Evolutionary conservation across 129 eudicot genomes (phyloP), one percentile per base, ranked within the genome.

Genomic region (Lonicera japonica): DNA sequence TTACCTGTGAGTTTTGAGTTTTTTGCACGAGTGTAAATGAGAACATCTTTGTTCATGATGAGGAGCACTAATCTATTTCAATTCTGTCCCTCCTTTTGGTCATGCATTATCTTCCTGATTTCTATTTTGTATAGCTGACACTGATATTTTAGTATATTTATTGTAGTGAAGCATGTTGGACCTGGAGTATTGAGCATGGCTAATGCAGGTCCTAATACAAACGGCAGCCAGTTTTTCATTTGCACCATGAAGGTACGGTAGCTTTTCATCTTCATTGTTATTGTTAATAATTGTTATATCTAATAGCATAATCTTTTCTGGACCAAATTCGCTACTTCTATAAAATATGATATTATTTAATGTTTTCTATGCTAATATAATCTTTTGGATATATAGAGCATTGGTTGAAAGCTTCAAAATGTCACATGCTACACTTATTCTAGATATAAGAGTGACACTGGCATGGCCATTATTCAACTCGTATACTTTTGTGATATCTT

Each of bases 131-230:
- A 10, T 8, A 22, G n/a, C 0, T 3, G 36, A 1, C 15, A 23
- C 11, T 46, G 65, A 57, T 58, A 43, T 61, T n/a, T 11, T 18
- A 21, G 6, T 11, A 15, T 1, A 18, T 10, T 25, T 10, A 56
- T 58, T 68, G 73, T 65, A 68, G 73, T 68, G 50, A 47, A 20
- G 41, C 73, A 68, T 68, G 65, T 58, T 14, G 73, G 73, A 15
- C 65, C 73, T 25, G 73, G 73, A 43, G 73, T 68, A 19, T 58
- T 68, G 29, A 68, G 73, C 65, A 68, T 68, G 73, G 73, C 73
- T 10, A 68, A 68, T 58, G 73, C 73, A 68, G 73, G 73, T 58
- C 65, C 73, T 17, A 48, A 68, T 45, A 68, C 73, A 43, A 68
- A 68, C 8, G 73, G 73, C 20, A 68, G 73, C 22, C 73, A 68